Conservation (phyloP, 495 filamentous ascomycete species). For the Wilcoxina mikolae region DNA sequence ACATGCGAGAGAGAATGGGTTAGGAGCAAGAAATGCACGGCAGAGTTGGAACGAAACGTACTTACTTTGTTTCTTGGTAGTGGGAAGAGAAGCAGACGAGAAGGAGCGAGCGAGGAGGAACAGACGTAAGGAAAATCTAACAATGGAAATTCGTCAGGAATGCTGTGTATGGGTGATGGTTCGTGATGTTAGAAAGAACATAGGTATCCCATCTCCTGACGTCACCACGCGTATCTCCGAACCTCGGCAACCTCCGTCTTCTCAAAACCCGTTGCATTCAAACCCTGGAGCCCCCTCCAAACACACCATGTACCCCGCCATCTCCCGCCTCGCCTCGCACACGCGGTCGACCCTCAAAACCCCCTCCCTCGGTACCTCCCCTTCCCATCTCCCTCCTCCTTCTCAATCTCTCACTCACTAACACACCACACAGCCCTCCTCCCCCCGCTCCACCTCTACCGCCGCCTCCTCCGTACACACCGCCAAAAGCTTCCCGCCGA, state of each 20-base stretch:
- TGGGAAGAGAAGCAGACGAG: too few relatives aligned
- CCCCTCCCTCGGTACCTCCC: not conserved
- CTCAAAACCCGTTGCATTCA: not conserved
- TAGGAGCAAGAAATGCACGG: too few relatives aligned
- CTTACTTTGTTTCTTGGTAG: too few relatives aligned
- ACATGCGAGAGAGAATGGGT: too few relatives aligned
- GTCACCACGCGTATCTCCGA: not conserved
- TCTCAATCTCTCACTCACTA: not conserved
- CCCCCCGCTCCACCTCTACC: slow-evolving; percentile 81
- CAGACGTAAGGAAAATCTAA: too few relatives aligned
- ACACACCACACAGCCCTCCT: slow-evolving; percentile 49
- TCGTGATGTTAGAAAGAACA: too few relatives aligned
- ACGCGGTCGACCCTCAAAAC: not conserved
- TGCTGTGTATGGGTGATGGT: too few relatives aligned
- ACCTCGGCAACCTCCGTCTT: not conserved
- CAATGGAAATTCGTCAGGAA: too few relatives aligned
- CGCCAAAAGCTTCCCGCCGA: slow-evolving; percentile 56
- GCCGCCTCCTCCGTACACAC: slow-evolving; percentile 73
- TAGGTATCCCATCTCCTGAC: too few relatives aligned
- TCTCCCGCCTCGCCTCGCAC: not conserved
- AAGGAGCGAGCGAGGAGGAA: too few relatives aligned
- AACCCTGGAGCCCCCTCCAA: not conserved
- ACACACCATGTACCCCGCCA: not conserved
- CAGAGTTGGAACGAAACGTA: too few relatives aligned
- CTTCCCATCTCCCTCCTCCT: not conserved